Evolutionary conservation across 257 asterid species (phyloP), one percentile per base, ranked within the genome.

Genomic region (Capsicum pubescens): DNA sequence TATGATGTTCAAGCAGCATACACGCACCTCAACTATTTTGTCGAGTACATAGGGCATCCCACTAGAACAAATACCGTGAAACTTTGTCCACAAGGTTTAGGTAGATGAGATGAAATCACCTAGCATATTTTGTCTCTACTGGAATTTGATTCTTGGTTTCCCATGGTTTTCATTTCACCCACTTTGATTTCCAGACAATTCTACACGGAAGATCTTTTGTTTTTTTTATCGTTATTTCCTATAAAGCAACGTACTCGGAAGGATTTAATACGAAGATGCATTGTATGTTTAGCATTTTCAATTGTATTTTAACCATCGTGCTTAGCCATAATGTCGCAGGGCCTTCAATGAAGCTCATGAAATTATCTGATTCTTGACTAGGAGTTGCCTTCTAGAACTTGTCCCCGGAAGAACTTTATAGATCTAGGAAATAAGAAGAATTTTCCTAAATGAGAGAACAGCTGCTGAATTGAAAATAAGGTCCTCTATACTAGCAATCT

Each of bases 341-440:
- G 56, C 56, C 56, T 70, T 70, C 56, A 44, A 70, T 42, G 79
- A 70, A 70, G 57, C 26, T 70, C n/a, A 17, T 32, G 46, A 44
- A 11, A 17, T 32, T 64, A 26, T 64, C 5, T 64, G 17, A 64
- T 64, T 64, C 35, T n/a, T 26, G 44, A 64, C 17, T 32, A 11
- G n/a, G 42, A 69, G 55, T 69, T 16, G 50, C 35, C 57, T 44
- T 44, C 35, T 44, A 17, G 57, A 70, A 42, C 35, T 4, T 70
- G 15, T 42, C 35, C 71, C 56, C 16, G 2, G 32, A 4, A 70
- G 21, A 44, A 42, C 32, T 42, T 42, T 70, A 70, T 70, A 17
- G 79, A 44, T 70, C 36, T 17, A 42, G 36, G 79, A 70, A 44
- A 42, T 42, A 9, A 17, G 44, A 61, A 19, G 9, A 60, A 0